Conservation (phyloP, 148 eudicot genomes). For the Drosera capensis region DNA sequence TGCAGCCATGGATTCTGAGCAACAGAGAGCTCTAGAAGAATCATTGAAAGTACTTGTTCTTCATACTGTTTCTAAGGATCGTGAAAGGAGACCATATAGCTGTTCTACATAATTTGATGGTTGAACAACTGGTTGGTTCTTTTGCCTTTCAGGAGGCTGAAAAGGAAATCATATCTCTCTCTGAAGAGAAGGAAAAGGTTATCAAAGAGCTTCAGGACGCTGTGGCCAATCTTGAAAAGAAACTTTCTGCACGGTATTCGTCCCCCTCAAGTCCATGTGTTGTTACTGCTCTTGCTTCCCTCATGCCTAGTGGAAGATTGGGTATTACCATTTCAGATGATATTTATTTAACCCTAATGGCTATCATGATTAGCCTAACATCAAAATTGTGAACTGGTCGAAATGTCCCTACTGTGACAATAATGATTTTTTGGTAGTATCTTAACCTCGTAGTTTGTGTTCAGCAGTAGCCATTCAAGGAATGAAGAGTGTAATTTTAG, state of each 20-base stretch:
- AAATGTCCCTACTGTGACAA: too few species aligned
- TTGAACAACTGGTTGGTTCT: conserved; percentile 9
- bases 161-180: conserved; percentile 43
- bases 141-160: conserved; percentile 65
- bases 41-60: conserved; percentile 50
- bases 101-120: background rate
- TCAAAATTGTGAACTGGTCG: too few species aligned
- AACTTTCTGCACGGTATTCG: conserved; percentile 50
- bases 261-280: background rate
- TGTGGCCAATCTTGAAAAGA: conserved; percentile 48
- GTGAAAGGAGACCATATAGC: background rate
- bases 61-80: background rate
- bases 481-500: too few species aligned
- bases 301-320: too few species aligned
- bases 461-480: too few species aligned
- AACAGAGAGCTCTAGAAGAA: conserved; percentile 73
- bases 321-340: too few species aligned
- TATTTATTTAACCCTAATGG: too few species aligned
- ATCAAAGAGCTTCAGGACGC: conserved; percentile 64
- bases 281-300: background rate
- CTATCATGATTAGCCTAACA: too few species aligned
- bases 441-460: too few species aligned
- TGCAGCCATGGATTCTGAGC: conserved; percentile 74
- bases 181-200: conserved; percentile 68
- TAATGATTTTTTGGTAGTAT: too few species aligned